phyloP scores from a whole-genome alignment of 208 protist genomes.

The Entamoeba moshkovskii region DNA sequence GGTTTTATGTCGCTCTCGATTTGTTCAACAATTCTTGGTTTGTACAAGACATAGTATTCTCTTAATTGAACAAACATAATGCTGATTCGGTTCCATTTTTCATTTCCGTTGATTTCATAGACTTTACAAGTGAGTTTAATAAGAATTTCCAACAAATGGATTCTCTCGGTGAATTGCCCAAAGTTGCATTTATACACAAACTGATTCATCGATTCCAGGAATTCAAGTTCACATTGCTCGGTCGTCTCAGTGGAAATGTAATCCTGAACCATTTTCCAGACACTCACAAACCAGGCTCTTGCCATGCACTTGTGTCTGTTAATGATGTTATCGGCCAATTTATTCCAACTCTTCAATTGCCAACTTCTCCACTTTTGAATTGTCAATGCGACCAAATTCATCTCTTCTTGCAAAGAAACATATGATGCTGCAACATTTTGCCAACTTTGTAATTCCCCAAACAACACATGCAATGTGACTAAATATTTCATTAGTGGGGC shows the following conservation, averaged over 20 bases:
- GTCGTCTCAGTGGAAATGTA: neutral
- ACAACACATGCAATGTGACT: neutral
- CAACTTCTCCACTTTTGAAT: neutral
- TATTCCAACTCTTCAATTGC: neutral
- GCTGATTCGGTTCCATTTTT: neutral
- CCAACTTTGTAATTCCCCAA: neutral
- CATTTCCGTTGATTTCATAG: neutral
- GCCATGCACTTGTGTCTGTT: neutral
- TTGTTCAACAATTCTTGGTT: neutral
- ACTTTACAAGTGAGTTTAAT: neutral
- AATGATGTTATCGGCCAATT: neutral
- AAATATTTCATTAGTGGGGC: neutral
- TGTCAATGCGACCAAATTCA: neutral
- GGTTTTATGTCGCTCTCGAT: neutral
- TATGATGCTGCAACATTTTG: neutral
- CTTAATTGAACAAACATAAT: neutral
- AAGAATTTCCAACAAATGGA: neutral
- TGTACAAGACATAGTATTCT: neutral
- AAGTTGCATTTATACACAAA: neutral
- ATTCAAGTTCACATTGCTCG: neutral
- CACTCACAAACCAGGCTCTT: neutral
- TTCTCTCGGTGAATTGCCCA: neutral
- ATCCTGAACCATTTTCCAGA: neutral
- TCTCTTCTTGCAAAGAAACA: constrained; percentile 2
- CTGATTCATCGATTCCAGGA: constrained; percentile 2